Evolutionary conservation across 139 green algal genomes (phyloP).

Genomic region (Tetraselmis striata): DNA sequence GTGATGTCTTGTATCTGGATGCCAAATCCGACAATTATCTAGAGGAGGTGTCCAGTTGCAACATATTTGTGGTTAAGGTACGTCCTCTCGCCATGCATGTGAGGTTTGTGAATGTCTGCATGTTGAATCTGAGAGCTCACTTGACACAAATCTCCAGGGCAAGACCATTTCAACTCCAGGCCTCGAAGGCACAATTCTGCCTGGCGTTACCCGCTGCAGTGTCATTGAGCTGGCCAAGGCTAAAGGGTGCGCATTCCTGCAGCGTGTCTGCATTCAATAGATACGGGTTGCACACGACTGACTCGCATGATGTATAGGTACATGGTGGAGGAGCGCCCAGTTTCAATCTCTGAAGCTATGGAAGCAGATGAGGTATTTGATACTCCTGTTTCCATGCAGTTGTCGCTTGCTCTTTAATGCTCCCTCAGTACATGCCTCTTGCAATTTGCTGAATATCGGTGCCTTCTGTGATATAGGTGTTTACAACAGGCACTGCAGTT

Average conservation of each 20-base stretch:
- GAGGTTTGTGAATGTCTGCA: no score
- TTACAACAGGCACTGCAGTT: constrained; percentile 93
- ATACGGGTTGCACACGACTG: no score
- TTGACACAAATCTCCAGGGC: constrained; percentile 42
- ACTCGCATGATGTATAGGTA: no score
- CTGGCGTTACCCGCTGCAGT: neutral
- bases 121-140: no score
- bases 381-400: no score
- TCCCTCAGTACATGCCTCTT: no score
- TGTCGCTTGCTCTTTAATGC: no score
- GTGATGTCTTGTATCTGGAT: constrained; percentile 90
- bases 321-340: constrained; percentile 69
- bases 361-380: neutral
- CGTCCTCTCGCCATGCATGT: no score
- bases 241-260: no score
- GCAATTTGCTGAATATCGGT: no score
- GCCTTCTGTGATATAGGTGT: no score
- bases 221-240: constrained; percentile 80
- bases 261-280: no score
- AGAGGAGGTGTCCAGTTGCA: constrained; percentile 98
- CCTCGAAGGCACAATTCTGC: constrained; percentile 58
- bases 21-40: constrained; percentile 84
- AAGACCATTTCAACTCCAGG: constrained; percentile 85
- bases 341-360: constrained; percentile 44
- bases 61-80: constrained; percentile 90